These are phyloP conservation scores for Venturia aucupariae DNA, from an alignment of 2,329 filamentous ascomycete genomes.

Conservation along the genomic window DNA sequence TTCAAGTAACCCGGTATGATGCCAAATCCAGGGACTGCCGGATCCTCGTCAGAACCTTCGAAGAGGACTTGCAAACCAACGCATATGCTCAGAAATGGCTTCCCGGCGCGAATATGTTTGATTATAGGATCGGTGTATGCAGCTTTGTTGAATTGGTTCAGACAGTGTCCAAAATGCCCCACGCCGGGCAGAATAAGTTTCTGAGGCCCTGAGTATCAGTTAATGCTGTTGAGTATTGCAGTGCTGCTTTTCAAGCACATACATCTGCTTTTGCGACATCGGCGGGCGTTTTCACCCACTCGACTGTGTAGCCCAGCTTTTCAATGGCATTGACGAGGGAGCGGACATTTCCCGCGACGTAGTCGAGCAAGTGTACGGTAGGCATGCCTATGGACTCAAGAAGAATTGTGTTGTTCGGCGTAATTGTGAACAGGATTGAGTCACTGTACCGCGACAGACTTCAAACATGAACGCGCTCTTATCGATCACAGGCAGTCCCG, in stretches of 20 bases:
- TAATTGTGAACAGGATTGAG: neutral
- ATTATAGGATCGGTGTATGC: conserved; percentile 77
- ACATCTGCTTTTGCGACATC: conserved; percentile 83
- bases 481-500: neutral
- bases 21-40: conserved; percentile 62
- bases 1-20: conserved; percentile 62
- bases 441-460: neutral
- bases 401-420: neutral
- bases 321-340: conserved; percentile 97
- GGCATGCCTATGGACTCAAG: conserved; percentile 44
- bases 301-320: conserved; percentile 83
- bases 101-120: conserved; percentile 77
- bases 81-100: conserved; percentile 97
- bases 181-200: conserved; percentile 94
- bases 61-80: conserved; percentile 91
- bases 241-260: conserved; percentile 17
- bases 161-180: conserved; percentile 94
- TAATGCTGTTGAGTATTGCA: conserved; percentile 2
- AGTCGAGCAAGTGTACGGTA: conserved; percentile 72
- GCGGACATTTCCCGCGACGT: conserved; percentile 92
- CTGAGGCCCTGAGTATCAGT: conserved; percentile 35
- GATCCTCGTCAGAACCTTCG: conserved; percentile 71
- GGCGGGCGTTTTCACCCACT: conserved; percentile 80
- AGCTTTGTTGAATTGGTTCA: conserved; percentile 71
- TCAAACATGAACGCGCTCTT: neutral